Conservation (phyloP, 2,329 filamentous ascomycete genomes). For the Monascus ruber region DNA sequence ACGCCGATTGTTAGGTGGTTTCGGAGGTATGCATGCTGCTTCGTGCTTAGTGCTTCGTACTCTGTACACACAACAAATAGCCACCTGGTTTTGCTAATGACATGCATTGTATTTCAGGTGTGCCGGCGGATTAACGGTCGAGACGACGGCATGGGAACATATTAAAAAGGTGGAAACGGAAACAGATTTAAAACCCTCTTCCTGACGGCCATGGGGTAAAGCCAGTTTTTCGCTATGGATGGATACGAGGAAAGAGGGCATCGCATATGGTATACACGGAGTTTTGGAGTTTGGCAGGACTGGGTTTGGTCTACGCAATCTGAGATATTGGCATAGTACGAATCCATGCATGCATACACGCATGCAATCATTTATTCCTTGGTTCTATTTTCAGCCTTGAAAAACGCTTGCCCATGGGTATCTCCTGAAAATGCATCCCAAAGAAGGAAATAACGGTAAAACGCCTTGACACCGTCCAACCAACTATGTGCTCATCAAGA, state of each 20-base stretch:
- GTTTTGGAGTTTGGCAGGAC: background rate
- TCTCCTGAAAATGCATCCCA: constrained; percentile 14
- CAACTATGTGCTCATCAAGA: constrained; percentile 12
- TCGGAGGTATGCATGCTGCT: constrained; percentile 38
- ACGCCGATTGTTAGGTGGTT: constrained; percentile 48
- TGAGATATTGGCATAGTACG: too few relatives aligned
- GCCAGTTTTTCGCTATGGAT: too few relatives aligned
- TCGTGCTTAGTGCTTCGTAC: background rate
- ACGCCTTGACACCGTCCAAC: constrained; percentile 8
- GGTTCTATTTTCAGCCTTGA: too few relatives aligned
- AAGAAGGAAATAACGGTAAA: constrained; percentile 6
- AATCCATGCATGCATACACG: background rate
- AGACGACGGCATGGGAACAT: constrained; percentile 51
- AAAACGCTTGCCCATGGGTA: constrained; percentile 15
- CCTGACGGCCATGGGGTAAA: too few relatives aligned
- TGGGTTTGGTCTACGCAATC: too few relatives aligned
- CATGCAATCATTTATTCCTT: background rate
- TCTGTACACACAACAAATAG: background rate
- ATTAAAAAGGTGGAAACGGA: constrained; percentile 23
- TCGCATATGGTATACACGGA: background rate
- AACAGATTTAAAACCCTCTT: too few relatives aligned
- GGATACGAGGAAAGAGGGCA: constrained; percentile 12
- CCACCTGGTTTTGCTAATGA: too few relatives aligned
- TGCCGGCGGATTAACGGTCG: constrained; percentile 45
- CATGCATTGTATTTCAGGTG: constrained; percentile 20